Evolutionary conservation across 148 eudicot species (phyloP).

Genomic region (Oxyria digyna): DNA sequence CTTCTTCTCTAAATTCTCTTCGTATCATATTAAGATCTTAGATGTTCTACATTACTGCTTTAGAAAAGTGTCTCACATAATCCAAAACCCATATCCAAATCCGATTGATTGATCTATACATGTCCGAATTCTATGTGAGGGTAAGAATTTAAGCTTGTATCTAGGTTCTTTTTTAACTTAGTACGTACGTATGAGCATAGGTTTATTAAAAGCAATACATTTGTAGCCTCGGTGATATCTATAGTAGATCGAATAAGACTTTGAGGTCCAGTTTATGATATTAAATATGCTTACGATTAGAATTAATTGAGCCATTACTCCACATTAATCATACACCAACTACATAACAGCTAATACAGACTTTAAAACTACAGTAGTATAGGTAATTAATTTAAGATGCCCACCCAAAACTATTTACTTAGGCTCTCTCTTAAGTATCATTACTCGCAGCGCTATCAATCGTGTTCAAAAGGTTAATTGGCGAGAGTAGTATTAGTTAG

Average conservation of each 20-base stretch:
- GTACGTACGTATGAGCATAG: no score
- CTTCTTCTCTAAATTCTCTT: no score
- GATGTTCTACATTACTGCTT: no score
- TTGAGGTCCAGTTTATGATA: not conserved
- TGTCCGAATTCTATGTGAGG: no score
- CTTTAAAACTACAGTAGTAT: not conserved
- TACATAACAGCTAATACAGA: conserved; percentile 1
- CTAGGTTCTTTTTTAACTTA: no score
- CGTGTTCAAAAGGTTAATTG: not conserved
- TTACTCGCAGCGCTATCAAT: not conserved
- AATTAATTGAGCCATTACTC: not conserved
- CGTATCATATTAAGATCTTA: no score
- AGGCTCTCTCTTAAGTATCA: not conserved
- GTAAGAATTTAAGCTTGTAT: no score
- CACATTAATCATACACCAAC: conserved; percentile 1
- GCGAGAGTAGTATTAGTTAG: not conserved
- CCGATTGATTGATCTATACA: no score
- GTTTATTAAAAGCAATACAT: not conserved
- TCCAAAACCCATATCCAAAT: no score
- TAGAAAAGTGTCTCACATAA: no score
- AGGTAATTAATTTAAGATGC: not conserved
- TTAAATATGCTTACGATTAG: not conserved
- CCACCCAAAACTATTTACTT: not conserved
- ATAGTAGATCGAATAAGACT: not conserved
- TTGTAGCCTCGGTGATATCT: not conserved